Evolutionary conservation across 441 rosid species (phyloP).

Genomic region (Corymbia citriodora): DNA sequence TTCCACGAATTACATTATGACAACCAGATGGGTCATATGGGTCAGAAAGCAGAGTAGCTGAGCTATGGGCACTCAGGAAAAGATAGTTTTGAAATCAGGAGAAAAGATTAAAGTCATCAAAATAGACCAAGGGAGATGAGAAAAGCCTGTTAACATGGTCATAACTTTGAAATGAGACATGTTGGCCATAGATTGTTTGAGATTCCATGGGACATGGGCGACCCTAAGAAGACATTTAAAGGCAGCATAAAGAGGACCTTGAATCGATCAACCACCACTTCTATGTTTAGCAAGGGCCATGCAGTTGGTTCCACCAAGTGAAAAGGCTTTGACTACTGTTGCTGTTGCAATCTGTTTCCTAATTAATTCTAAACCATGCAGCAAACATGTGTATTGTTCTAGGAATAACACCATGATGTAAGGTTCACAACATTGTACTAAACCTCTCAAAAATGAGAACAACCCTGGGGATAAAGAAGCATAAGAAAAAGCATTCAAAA

Average conservation of each 20-base stretch:
- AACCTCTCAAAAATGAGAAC: neutral
- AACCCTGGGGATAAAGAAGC: neutral
- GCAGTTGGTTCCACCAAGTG: neutral
- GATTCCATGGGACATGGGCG: neutral
- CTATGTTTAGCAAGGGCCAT: neutral
- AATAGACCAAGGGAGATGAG: neutral
- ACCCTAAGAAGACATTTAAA: neutral
- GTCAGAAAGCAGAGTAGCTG: neutral
- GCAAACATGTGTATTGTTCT: neutral
- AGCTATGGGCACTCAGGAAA: neutral
- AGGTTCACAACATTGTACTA: neutral
- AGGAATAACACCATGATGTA: neutral
- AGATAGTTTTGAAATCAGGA: neutral
- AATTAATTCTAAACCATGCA: neutral
- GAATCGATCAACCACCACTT: neutral
- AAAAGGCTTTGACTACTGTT: neutral
- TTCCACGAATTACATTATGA: neutral
- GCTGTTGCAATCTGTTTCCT: neutral
- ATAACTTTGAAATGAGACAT: neutral
- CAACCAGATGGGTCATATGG: neutral
- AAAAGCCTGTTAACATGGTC: neutral
- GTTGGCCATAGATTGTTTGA: neutral
- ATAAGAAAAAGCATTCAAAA: constrained; percentile 18
- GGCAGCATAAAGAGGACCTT: neutral
- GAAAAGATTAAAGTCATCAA: neutral